Evolutionary conservation across 1,284 basidiomycete species (phyloP).

Genomic region (Boletellus sp.): DNA sequence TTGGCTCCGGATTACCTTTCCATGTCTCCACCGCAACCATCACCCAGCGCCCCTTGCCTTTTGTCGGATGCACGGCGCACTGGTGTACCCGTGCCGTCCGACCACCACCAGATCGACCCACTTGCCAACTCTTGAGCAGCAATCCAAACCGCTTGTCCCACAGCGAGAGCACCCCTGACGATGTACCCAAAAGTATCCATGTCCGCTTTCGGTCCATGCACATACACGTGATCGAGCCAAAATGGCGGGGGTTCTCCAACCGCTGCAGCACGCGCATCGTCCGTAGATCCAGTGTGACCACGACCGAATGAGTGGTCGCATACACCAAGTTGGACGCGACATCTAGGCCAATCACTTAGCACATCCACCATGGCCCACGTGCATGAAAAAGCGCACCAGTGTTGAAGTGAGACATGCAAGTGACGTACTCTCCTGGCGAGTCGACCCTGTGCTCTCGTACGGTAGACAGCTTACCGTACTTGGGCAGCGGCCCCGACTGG

Average conservation of each 20-base stretch:
- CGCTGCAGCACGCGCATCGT: slow-evolving; percentile 77
- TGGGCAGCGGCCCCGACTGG: slow-evolving; percentile 59
- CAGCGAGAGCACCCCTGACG: slow-evolving; percentile 77
- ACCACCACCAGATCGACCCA: slow-evolving; percentile 54
- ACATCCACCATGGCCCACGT: background rate
- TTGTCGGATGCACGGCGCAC: slow-evolving; percentile 78
- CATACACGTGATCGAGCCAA: slow-evolving; percentile 82
- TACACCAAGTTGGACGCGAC: slow-evolving; percentile 74
- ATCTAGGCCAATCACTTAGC: slow-evolving; percentile 40
- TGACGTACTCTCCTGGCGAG: slow-evolving; percentile 70
- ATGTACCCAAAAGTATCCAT: slow-evolving; percentile 88
- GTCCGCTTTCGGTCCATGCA: slow-evolving; percentile 79
- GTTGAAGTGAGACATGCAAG: slow-evolving; percentile 73
- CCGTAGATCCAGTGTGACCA: slow-evolving; percentile 81
- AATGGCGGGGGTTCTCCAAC: slow-evolving; percentile 82
- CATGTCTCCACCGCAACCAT: slow-evolving; percentile 73
- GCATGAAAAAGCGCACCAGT: slow-evolving; percentile 47
- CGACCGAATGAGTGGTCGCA: slow-evolving; percentile 77
- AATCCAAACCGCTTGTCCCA: slow-evolving; percentile 96
- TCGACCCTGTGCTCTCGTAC: slow-evolving; percentile 73
- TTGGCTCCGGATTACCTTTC: slow-evolving; percentile 38
- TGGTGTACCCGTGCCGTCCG: slow-evolving; percentile 61
- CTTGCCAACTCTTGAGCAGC: slow-evolving; percentile 84
- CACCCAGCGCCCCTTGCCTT: slow-evolving; percentile 85
- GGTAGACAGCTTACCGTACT: slow-evolving; percentile 76